Conservation (phyloP, 1,284 basidiomycete species). For the Retiboletus flavoniger region DNA sequence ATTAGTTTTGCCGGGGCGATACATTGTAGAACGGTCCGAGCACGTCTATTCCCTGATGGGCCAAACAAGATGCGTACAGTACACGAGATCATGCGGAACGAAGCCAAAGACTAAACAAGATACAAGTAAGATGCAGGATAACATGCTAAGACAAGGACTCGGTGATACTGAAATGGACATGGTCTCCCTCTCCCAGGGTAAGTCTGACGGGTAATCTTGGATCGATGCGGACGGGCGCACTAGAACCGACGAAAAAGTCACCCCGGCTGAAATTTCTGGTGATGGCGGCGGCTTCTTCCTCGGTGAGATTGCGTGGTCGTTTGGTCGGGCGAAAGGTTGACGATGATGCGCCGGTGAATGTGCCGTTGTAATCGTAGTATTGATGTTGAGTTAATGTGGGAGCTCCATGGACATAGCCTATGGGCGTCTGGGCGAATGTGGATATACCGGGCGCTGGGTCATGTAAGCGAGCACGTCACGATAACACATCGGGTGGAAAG, state of each 20-base stretch:
- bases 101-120: slow-evolving; percentile 15
- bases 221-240: slow-evolving; percentile 75
- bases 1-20: not conserved
- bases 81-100: slow-evolving; percentile 18
- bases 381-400: slow-evolving; percentile 63
- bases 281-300: slow-evolving; percentile 76
- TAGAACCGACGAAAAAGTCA: slow-evolving; percentile 74
- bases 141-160: slow-evolving; percentile 51
- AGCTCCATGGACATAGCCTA: slow-evolving; percentile 40
- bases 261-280: slow-evolving; percentile 74
- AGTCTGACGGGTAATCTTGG: slow-evolving; percentile 71
- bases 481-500: not conserved
- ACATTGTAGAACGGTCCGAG: not conserved
- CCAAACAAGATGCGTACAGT: slow-evolving; percentile 17
- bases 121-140: slow-evolving; percentile 14
- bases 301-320: slow-evolving; percentile 70
- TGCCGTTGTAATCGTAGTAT: slow-evolving; percentile 74
- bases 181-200: slow-evolving; percentile 74
- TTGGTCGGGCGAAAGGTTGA: slow-evolving; percentile 74
- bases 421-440: slow-evolving; percentile 34
- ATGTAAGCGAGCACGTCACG: slow-evolving; percentile 8
- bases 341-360: slow-evolving; percentile 61
- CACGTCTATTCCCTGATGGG: slow-evolving; percentile 8
- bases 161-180: slow-evolving; percentile 75
- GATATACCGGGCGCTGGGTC: slow-evolving; percentile 34